phyloP scores from a whole-genome alignment of 2,329 filamentous ascomycete species.

The Clarireedia hainanense region DNA sequence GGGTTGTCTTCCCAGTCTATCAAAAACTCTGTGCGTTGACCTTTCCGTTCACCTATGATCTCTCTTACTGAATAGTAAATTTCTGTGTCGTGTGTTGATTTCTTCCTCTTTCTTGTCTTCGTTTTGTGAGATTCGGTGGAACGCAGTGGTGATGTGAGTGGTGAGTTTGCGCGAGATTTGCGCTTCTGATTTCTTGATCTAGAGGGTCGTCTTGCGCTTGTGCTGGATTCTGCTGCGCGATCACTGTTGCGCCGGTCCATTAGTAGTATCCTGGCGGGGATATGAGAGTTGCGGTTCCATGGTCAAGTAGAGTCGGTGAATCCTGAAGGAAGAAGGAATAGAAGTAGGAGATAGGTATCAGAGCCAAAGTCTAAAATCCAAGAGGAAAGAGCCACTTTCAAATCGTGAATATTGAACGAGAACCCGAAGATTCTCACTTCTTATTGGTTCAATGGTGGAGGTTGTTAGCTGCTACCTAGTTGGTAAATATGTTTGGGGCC shows the following conservation, averaged over 20 bases:
- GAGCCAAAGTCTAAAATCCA: neutral
- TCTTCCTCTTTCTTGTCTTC: neutral
- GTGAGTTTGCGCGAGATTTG: neutral
- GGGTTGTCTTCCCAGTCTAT: slow-evolving; percentile 50
- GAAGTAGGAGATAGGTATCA: neutral
- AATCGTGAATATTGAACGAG: neutral
- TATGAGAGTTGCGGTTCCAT: slow-evolving; percentile 1
- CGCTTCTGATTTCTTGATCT: slow-evolving; percentile 2
- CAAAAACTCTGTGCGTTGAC: slow-evolving; percentile 34
- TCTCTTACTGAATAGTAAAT: slow-evolving; percentile 6
- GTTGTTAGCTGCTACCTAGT: neutral
- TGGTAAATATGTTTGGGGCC: neutral
- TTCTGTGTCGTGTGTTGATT: neutral
- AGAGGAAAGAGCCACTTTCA: neutral
- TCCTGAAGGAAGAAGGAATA: neutral
- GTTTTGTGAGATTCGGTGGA: neutral
- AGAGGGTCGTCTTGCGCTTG: neutral
- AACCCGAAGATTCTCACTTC: neutral
- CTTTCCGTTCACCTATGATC: slow-evolving; percentile 15
- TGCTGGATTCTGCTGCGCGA: neutral
- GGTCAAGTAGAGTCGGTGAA: neutral
- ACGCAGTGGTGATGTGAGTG: neutral
- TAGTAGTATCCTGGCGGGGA: neutral
- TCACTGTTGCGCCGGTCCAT: slow-evolving; percentile 7
- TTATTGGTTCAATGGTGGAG: neutral